A percentile compares a stretch with the other conserved stretches of the same genome.
Evolutionary conservation across 176 grass and related monocot genomes (phyloP).

Genomic region (Oryza glumipatula): DNA sequence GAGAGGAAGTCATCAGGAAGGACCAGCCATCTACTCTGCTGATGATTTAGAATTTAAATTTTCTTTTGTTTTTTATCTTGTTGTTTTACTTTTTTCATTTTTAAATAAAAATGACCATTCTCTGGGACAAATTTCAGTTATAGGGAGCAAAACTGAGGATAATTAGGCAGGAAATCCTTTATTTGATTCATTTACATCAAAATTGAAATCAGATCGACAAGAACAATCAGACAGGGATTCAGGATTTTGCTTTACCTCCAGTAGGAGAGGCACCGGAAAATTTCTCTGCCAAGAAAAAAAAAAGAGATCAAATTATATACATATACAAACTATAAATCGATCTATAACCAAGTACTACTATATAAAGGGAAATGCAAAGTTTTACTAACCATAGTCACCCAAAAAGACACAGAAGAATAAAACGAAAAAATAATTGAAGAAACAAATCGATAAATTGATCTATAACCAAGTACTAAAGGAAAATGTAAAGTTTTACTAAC

Average conservation of each 20-base stretch:
- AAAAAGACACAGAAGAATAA: neutral
- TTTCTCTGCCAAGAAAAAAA: constrained; percentile 27
- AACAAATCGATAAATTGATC: neutral
- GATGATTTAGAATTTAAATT: neutral
- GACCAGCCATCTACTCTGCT: neutral
- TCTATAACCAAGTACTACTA: neutral
- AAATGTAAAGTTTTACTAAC: no score
- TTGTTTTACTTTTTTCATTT: neutral
- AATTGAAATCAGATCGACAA: neutral
- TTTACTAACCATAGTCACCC: neutral
- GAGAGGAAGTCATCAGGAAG: neutral
- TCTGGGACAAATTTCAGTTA: neutral
- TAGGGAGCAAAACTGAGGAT: no score
- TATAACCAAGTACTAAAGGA: no score
- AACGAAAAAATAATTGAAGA: neutral
- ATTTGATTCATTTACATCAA: neutral
- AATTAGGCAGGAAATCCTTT: neutral
- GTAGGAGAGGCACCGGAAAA: constrained; percentile 38
- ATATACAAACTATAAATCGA: neutral
- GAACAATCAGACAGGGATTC: neutral
- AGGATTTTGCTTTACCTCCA: constrained; percentile 30
- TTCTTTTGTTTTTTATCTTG: neutral
- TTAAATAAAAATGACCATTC: neutral
- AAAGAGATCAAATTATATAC: neutral
- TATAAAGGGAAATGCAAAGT: neutral